Conservation (phyloP, 2,329 filamentous ascomycete species). For the Rhynchosporium agropyri region DNA sequence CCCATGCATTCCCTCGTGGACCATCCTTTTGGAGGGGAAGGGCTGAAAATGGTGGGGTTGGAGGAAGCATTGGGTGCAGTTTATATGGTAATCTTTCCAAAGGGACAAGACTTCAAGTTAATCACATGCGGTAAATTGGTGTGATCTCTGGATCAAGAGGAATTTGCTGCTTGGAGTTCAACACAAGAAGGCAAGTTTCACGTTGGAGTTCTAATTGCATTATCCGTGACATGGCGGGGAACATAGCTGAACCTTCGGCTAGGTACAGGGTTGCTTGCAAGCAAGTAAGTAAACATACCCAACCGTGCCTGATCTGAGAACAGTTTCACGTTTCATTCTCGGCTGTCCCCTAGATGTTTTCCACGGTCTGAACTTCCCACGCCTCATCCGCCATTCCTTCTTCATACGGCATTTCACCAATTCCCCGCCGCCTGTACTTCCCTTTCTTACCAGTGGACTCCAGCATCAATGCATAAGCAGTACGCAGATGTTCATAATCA, state of each 20-base stretch:
- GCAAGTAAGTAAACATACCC: too few species aligned
- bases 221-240: too few species aligned
- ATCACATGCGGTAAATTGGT: background rate
- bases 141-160: too few species aligned
- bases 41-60: constrained; percentile 44
- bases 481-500: background rate
- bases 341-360: background rate
- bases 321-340: background rate
- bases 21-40: constrained; percentile 47
- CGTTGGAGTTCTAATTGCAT: too few species aligned
- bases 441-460: constrained; percentile 3
- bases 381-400: background rate
- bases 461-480: background rate
- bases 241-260: too few species aligned
- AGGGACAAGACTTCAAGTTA: background rate
- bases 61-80: constrained; percentile 10
- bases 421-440: background rate
- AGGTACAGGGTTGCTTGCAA: too few species aligned
- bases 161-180: too few species aligned
- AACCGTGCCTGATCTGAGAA: too few species aligned
- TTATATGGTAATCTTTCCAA: background rate
- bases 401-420: background rate
- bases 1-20: constrained; percentile 49
- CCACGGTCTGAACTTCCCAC: background rate
- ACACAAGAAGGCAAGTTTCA: too few species aligned